These are phyloP conservation scores for Millerozyma acaciae DNA, from an alignment of 805 yeast genomes.

Conservation along the genomic window DNA sequence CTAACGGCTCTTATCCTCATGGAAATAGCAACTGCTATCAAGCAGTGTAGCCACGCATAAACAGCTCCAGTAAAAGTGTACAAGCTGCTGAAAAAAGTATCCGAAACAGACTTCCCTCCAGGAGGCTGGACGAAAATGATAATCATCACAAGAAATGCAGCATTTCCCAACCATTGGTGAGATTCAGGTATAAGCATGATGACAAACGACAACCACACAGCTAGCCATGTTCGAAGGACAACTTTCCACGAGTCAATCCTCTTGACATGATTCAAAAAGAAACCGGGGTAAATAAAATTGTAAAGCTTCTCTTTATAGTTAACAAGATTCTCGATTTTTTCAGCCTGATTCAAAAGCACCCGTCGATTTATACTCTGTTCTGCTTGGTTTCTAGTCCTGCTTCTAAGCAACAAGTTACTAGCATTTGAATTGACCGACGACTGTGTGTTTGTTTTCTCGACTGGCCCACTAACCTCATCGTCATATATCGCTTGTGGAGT, in stretches of 20 bases:
- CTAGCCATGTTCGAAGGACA: slow-evolving; percentile 23
- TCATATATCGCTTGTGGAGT: too few species aligned
- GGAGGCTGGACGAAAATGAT: slow-evolving; percentile 22
- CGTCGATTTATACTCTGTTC: background rate
- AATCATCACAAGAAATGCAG: slow-evolving; percentile 24
- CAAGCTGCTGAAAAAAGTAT: background rate
- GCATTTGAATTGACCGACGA: background rate
- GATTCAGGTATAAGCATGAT: slow-evolving; percentile 20
- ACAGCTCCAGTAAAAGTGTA: background rate
- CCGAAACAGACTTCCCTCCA: slow-evolving; percentile 25
- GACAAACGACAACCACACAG: slow-evolving; percentile 24
- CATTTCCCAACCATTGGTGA: slow-evolving; percentile 26
- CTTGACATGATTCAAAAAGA: background rate
- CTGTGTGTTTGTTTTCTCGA: background rate
- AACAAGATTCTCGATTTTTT: background rate
- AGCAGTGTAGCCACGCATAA: slow-evolving; percentile 20
- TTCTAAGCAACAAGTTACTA: background rate
- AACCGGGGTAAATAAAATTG: background rate
- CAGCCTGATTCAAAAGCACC: background rate
- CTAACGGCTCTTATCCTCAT: background rate
- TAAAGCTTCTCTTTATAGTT: background rate
- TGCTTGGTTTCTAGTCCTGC: background rate
- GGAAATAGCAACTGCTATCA: slow-evolving; percentile 23
- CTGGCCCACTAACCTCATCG: too few species aligned
- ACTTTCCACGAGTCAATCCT: slow-evolving; percentile 18